Base-by-base conservation (phyloP, 305 asterid genomes). In the Fraxinus sp. region DNA sequence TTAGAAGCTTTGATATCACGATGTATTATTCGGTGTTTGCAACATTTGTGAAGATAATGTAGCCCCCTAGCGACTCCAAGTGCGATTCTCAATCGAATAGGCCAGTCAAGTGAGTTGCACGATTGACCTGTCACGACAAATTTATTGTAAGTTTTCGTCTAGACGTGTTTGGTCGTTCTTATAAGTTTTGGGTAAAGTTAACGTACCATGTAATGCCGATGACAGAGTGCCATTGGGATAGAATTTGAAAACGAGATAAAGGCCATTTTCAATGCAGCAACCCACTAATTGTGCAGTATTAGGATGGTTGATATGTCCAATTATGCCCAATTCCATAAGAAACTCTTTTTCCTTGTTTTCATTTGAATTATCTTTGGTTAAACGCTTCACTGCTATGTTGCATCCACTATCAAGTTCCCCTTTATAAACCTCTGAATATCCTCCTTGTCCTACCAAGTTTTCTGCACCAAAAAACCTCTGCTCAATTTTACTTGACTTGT, bases 1-100 rank as follows among this genome's bases (percentile, higher is more conserved):
- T 95, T 95, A 0, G 98, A 93, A 18, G 98, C 94, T 82, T 93
- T 95, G n/a, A 95, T 95, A 81, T 95, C 98, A 6, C 98, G 95
- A 82, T 95, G 98, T 49, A 95, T 95, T 4, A 93, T 95, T 32
- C 98, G 90, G 79, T 88, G 97, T 77, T 92, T 92, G 91, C 98
- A 95, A 84, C 94, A 84, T 86, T 93, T 93, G 91, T 95, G 98
- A 75, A 95, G 93, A 78, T 95, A 95, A 81, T 95, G 97, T 32
- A 95, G 84, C 22, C 98, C 98, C 83, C 84, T 88, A 5, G 98
- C 98, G 39, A 92, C 88, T 57, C 98, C 98, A 16, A 93, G 75
- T 6, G 89, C 92, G 39, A 95, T 92, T 87, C 85, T 88, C 81
- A 91, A 93, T 86, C 98, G 89, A 18, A 83, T 84, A 5, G 89